A percentile compares a stretch with the other conserved stretches of the same genome.
Evolutionary conservation across 441 rosid species (phyloP).

Genomic region (Erysimum pusillum): DNA sequence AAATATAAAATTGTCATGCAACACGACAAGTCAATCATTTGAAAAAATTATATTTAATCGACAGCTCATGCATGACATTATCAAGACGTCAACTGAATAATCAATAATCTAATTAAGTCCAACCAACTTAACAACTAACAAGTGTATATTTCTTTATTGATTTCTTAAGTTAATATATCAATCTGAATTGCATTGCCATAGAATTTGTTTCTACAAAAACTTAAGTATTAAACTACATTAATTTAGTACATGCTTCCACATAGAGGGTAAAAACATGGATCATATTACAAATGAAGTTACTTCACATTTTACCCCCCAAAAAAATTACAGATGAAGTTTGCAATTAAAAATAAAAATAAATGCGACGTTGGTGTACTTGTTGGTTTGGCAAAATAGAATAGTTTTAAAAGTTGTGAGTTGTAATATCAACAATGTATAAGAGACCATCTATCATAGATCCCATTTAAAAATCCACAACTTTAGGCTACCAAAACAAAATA

Average conservation of each 20-base stretch:
- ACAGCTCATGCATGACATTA: slow-evolving; percentile 47
- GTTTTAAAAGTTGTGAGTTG: too few species aligned
- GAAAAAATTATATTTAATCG: neutral
- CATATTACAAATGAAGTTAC: too few species aligned
- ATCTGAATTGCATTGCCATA: neutral
- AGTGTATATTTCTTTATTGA: neutral
- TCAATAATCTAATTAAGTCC: neutral
- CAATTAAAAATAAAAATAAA: too few species aligned
- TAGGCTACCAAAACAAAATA: too few species aligned
- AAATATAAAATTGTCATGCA: slow-evolving; percentile 27
- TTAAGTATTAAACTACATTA: neutral
- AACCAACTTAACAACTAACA: neutral
- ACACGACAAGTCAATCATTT: slow-evolving; percentile 38
- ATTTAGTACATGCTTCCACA: slow-evolving; percentile 1
- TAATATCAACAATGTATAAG: too few species aligned
- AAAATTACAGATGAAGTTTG: too few species aligned
- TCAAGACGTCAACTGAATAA: slow-evolving; percentile 18
- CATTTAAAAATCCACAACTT: too few species aligned
- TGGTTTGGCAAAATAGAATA: too few species aligned
- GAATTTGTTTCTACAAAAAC: neutral
- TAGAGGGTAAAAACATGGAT: neutral
- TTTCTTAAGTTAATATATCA: neutral
- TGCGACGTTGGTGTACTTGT: too few species aligned
- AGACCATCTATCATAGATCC: too few species aligned
- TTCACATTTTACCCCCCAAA: too few species aligned